These are phyloP conservation scores for Ogataea saltuana DNA, from an alignment of 805 yeast genomes.

Conservation along the genomic window DNA sequence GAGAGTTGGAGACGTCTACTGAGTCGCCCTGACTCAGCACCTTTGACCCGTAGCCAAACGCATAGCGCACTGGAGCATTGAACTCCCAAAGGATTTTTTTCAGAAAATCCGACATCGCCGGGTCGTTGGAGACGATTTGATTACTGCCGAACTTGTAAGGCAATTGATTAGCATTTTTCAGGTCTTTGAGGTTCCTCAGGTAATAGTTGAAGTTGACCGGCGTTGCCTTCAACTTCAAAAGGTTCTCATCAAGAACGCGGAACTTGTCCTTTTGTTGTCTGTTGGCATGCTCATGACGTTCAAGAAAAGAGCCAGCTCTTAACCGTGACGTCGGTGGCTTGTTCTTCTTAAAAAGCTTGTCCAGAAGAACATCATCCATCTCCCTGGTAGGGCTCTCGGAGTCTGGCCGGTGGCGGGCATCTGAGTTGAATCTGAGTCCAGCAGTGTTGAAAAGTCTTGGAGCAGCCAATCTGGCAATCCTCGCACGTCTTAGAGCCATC, in stretches of 20 bases:
- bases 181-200: slow-evolving; percentile 32
- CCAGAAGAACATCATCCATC: slow-evolving; percentile 31
- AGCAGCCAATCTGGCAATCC: slow-evolving; percentile 7
- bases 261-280: slow-evolving; percentile 28
- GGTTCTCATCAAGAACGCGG: slow-evolving; percentile 29
- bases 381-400: slow-evolving; percentile 19
- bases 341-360: slow-evolving; percentile 32
- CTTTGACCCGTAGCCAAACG: slow-evolving; percentile 95
- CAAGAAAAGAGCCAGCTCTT: slow-evolving; percentile 21
- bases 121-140: slow-evolving; percentile 51
- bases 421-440: neutral
- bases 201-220: slow-evolving; percentile 40
- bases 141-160: slow-evolving; percentile 62
- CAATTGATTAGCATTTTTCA: slow-evolving; percentile 41
- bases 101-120: slow-evolving; percentile 44
- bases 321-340: slow-evolving; percentile 23
- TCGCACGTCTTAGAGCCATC: no score
- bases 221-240: slow-evolving; percentile 31
- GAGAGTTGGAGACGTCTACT: slow-evolving; percentile 48
- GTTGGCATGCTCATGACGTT: slow-evolving; percentile 23
- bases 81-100: slow-evolving; percentile 54
- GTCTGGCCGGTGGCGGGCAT: slow-evolving; percentile 4
- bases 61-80: slow-evolving; percentile 69
- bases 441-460: neutral
- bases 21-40: slow-evolving; percentile 72